phyloP scores from a whole-genome alignment of 768 basidiomycete species.

The Leccinum variicolor region DNA sequence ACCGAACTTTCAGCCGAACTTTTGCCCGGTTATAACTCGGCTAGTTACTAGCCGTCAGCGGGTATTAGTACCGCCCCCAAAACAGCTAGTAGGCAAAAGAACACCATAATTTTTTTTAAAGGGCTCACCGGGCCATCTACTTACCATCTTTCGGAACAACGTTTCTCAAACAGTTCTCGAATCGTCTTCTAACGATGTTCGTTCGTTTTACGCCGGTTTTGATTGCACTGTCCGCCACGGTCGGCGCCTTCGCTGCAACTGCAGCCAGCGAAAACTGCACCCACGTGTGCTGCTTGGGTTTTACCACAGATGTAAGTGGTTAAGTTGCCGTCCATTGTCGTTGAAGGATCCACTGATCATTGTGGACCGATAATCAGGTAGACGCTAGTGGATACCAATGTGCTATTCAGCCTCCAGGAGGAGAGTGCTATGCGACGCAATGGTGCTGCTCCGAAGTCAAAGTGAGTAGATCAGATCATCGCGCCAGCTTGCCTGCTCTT shows the following conservation, averaged over 20 bases:
- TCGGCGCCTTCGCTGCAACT: not conserved
- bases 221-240: not conserved
- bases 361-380: not conserved
- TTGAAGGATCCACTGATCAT: not conserved
- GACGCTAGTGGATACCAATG: not conserved
- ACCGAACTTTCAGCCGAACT: too few relatives aligned
- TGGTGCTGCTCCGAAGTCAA: not conserved
- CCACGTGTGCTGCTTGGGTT: not conserved
- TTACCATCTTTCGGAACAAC: too few relatives aligned
- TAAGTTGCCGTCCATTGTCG: too few relatives aligned
- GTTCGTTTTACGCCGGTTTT: not conserved
- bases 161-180: too few relatives aligned
- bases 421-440: not conserved
- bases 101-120: too few relatives aligned
- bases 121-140: too few relatives aligned
- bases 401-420: not conserved
- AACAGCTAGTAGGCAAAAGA: too few relatives aligned
- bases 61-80: too few relatives aligned
- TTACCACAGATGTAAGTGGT: not conserved
- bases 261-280: not conserved
- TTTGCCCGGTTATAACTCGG: too few relatives aligned
- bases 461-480: not conserved
- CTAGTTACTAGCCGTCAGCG: too few relatives aligned
- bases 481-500: not conserved
- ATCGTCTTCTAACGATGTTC: constrained; percentile 1